phyloP scores from a whole-genome alignment of 331 rosid species.

The Pyracantha coccinea region DNA sequence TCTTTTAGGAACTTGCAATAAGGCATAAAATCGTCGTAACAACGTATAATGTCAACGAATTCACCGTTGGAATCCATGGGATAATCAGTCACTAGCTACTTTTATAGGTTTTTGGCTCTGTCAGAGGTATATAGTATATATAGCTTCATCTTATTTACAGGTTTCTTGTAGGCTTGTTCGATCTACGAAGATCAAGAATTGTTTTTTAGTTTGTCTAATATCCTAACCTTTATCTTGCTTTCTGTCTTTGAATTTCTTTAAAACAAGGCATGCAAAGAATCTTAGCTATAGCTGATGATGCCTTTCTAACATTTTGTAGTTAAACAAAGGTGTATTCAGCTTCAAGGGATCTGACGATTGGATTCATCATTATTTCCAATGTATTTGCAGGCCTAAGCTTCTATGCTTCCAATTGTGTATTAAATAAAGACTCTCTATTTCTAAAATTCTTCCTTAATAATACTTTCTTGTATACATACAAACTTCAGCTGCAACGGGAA shows the following conservation, averaged over 20 bases:
- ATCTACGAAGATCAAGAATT: background rate
- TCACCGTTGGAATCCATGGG: background rate
- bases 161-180: constrained; percentile 2
- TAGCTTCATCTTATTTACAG: background rate
- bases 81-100: background rate
- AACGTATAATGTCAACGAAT: background rate
- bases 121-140: background rate
- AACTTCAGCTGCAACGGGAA: too few species aligned
- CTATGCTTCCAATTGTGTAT: background rate
- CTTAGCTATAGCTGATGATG: background rate
- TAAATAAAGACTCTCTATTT: background rate
- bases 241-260: constrained; percentile 1
- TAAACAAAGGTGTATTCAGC: background rate
- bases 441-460: background rate
- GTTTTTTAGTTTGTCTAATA: background rate
- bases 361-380: background rate
- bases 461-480: too few species aligned
- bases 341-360: background rate
- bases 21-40: constrained; percentile 2
- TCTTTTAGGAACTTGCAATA: background rate
- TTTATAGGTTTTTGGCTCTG: background rate
- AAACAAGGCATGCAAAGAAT: background rate
- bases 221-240: background rate
- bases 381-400: background rate
- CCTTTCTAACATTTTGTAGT: background rate